Evolutionary conservation across 345 rosid species (phyloP), one percentile per base, ranked within the genome.

Genomic region (Hypericum androsaemum): DNA sequence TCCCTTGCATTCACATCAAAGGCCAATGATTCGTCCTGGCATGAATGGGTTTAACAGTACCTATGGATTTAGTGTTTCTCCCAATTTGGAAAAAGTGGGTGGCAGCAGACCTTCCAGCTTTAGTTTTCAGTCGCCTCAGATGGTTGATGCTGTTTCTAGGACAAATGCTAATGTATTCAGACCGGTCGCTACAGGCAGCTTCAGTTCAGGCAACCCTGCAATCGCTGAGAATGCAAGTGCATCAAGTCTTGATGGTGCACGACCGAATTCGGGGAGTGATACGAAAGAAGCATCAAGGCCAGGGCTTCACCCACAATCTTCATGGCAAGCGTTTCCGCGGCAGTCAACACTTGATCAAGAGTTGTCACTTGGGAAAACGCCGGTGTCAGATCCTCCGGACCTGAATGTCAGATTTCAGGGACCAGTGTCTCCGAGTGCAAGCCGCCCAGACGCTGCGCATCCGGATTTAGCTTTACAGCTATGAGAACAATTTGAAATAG

Each of bases 391-490:
- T 12, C 72, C 74, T 10, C 77, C 87, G 0, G 83, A 75, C 60
- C 53, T 77, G 50, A 81, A 73, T 41, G 41, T 73, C 51, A 45
- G 60, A 49, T 75, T 75, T 59, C 77, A 69, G 52, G 66, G 77
- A 14, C 74, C 79, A 8, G 68, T 70, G 12, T 80, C 83, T 11
- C 77, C 75, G 16, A 55, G 60, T 62, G 64, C 66, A 13, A 51
- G 56, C 54, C 60, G 56, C 12, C 70, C 49, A 8, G 77, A 69
- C 57, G 57, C 69, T 37, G 64, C 67, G 55, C 78, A 77, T 45
- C 79, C 80, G 43, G 87, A 80, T 66, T 73, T 77, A 61, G 83
- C 74, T 55, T 69, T 75, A 75, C 83, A 80, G 66, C 81, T 77
- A 15, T 80, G 70, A 80, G 13, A 11, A 59, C 47, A 42, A 8